Evolutionary conservation across 2,329 filamentous ascomycete species (phyloP), one percentile per base, ranked within the genome.

Genomic region (Akanthomyces lecanii): DNA sequence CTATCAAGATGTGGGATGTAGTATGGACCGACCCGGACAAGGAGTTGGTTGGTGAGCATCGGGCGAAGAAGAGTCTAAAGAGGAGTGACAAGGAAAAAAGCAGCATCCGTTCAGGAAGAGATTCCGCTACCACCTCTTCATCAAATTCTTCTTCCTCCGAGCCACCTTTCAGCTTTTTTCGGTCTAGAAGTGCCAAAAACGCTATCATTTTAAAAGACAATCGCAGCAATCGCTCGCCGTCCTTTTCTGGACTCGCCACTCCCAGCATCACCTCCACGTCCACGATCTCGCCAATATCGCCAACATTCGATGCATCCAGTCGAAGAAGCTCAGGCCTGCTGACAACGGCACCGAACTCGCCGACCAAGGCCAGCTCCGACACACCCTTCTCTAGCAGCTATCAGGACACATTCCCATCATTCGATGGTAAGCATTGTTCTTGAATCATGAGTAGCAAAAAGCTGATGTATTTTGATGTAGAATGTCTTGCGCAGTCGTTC

Each of bases 1-100:
- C 30, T 51, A 50, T 48, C 67, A 71, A 63, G 51, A 86, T 86
- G 84, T 86, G 84, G 69, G 82, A 85, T 69, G 80, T 86, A 38
- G 74, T 83, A 53, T 86, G 84, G 84, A 82, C 82, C 4, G 83
- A 85, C 63, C 81, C 80, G 25, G 75, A 81, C 56, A 74, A 77
- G 63, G 81, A 86, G 72, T 76, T 79, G 10, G 78, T 85, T 18
- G 81, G 82, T 3, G 80, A 86, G 69, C 77, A 79, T 61, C 79
- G 79, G 18, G 76, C 79, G 1, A 79, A 78, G 54, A 85, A 84
- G 67, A 72, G 61, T 60, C 61, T 28, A 57, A 51, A n/a, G 38
- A 69, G 66, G 50, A 76, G 69, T 33, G 71, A 72, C 30, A 70
- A 73, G 61, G 70, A 72, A 18, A 71, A 65, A 65, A 65, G 71